Percentiles rank a stretch among this genome's conserved stretches.
Evolutionary conservation across 768 basidiomycete species (phyloP).

Genomic region (Xanthoconium purpureum): DNA sequence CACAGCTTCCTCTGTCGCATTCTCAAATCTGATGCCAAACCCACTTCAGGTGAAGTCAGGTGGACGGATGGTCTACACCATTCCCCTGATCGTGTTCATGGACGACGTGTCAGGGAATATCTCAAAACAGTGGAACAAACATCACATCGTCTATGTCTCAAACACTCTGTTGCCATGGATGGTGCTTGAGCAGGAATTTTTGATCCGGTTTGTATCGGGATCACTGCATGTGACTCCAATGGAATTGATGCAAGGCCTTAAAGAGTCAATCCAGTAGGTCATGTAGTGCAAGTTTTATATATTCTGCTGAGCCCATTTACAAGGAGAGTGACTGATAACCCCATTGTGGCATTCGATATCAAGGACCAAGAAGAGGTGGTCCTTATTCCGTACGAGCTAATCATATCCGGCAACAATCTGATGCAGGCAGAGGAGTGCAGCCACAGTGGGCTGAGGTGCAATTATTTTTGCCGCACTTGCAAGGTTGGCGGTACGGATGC

Average conservation of each 20-base stretch:
- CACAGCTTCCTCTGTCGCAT: neutral
- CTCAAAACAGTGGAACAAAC: too few species aligned
- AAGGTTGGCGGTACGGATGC: constrained; percentile 27
- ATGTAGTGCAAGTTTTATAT: too few species aligned
- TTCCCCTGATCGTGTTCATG: constrained; percentile 32
- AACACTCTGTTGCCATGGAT: constrained; percentile 27
- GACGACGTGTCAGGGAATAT: constrained; percentile 32
- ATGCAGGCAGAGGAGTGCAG: constrained; percentile 17
- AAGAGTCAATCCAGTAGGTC: constrained; percentile 25
- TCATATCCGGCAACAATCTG: neutral
- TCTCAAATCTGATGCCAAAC: constrained; percentile 5
- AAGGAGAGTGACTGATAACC: constrained; percentile 1
- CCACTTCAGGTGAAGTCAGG: too few species aligned
- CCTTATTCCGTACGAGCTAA: constrained; percentile 21
- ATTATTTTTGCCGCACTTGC: constrained; percentile 7
- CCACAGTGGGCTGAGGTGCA: constrained; percentile 31
- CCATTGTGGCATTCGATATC: constrained; percentile 18
- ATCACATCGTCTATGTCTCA: too few species aligned
- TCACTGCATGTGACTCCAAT: constrained; percentile 36
- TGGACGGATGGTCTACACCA: constrained; percentile 14
- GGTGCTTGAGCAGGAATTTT: constrained; percentile 32
- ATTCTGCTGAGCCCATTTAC: neutral
- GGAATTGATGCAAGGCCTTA: constrained; percentile 33
- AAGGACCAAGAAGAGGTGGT: constrained; percentile 21
- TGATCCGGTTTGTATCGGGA: constrained; percentile 26